Evolutionary conservation across 2,329 filamentous ascomycete genomes (phyloP).

Genomic region (Trichoderma pleuroti): DNA sequence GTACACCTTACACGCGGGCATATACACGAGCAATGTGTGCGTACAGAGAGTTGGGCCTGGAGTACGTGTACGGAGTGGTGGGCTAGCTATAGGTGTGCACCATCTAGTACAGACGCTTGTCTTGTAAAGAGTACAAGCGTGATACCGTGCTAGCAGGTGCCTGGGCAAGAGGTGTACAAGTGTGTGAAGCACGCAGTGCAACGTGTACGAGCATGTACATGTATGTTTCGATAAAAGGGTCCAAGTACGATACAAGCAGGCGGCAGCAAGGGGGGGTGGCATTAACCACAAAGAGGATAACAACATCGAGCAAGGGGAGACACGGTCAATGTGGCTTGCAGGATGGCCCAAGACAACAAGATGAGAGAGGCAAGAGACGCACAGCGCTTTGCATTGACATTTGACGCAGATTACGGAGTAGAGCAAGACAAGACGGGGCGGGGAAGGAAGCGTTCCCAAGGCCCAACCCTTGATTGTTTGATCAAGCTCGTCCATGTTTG

Average conservation of each 20-base stretch:
- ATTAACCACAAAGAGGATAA: neutral
- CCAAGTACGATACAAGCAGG: neutral
- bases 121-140: neutral
- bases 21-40: neutral
- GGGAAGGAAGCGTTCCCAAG: neutral
- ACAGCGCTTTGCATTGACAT: neutral
- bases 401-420: neutral
- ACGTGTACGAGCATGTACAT: neutral
- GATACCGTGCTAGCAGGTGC: neutral
- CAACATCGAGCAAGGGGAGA: neutral
- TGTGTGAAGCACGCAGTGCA: neutral
- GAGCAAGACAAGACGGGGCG: neutral
- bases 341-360: neutral
- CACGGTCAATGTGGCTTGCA: neutral
- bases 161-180: neutral
- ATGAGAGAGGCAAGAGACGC: neutral
- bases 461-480: neutral
- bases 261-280: neutral
- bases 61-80: neutral
- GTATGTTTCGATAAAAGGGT: slow-evolving; percentile 6
- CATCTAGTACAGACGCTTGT: neutral
- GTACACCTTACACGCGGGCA: neutral
- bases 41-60: neutral
- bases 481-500: neutral
- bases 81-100: neutral